Evolutionary conservation across 1,284 basidiomycete species (phyloP).

Genomic region (Tilletia indica): DNA sequence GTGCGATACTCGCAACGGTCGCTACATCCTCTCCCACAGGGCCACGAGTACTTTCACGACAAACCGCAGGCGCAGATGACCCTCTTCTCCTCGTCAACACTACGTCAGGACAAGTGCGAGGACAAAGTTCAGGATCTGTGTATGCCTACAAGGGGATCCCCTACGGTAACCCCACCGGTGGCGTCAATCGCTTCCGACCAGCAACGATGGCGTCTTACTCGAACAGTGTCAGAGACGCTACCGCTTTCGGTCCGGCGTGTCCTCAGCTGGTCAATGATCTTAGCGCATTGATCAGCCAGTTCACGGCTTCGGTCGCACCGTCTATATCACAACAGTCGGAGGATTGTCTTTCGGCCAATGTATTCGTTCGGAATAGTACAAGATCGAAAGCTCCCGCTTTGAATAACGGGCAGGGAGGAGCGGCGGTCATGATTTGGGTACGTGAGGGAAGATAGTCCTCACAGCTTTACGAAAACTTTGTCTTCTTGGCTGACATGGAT

Average conservation of each 20-base stretch:
- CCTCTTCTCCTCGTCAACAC: conserved; percentile 7
- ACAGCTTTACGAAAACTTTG: too few relatives aligned
- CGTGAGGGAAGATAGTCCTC: not conserved
- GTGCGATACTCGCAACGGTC: too few relatives aligned
- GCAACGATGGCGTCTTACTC: conserved; percentile 55
- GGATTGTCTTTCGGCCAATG: conserved; percentile 30
- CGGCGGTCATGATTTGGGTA: conserved; percentile 66
- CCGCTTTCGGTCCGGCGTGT: not conserved
- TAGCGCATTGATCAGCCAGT: conserved; percentile 21
- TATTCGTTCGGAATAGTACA: conserved; percentile 3
- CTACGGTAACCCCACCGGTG: conserved; percentile 66
- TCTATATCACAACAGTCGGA: conserved; percentile 23
- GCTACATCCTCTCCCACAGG: too few relatives aligned
- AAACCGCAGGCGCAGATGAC: not conserved
- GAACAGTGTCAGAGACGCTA: not conserved
- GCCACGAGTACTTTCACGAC: conserved; percentile 66
- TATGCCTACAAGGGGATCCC: conserved; percentile 69
- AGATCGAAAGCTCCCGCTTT: conserved; percentile 20
- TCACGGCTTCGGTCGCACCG: conserved; percentile 13
- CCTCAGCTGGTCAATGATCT: not conserved
- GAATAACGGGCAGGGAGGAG: not conserved
- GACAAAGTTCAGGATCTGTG: conserved; percentile 36
- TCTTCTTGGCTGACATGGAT: not conserved
- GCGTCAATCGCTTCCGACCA: conserved; percentile 64
- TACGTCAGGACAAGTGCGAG: not conserved